Percentiles rank a stretch among this genome's conserved stretches.
Evolutionary conservation across 176 grass and related monocot genomes (phyloP).

Genomic region (Puccinellia tenuiflora): DNA sequence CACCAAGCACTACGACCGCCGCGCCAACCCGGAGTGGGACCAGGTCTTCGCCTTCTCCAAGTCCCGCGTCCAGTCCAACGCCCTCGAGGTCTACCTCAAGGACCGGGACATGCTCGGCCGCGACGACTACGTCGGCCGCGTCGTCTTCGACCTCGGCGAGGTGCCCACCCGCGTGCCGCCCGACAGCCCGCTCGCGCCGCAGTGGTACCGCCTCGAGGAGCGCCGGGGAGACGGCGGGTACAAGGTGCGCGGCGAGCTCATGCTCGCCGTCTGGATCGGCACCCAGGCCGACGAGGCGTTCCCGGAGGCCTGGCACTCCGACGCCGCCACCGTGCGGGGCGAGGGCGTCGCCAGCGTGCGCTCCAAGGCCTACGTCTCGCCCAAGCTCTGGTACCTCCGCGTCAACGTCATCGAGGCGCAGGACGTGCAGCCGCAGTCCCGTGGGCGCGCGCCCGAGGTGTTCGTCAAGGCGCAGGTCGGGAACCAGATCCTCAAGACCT

Average conservation of each 20-base stretch:
- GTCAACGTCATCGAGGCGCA: conserved; percentile 87
- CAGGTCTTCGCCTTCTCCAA: conserved; percentile 93
- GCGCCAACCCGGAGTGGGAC: conserved; percentile 78
- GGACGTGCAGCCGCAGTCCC: conserved; percentile 61
- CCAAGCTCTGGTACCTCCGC: conserved; percentile 93
- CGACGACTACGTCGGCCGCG: conserved; percentile 79
- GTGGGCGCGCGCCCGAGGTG: conserved; percentile 47
- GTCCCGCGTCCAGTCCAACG: conserved; percentile 69
- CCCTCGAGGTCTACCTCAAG: conserved; percentile 76
- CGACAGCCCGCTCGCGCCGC: conserved; percentile 77
- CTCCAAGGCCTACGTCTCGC: conserved; percentile 84
- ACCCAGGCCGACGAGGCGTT: conserved; percentile 92
- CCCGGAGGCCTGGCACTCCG: conserved; percentile 88
- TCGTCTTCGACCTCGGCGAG: conserved; percentile 70
- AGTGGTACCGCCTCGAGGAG: conserved; percentile 80
- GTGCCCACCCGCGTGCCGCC: conserved; percentile 67
- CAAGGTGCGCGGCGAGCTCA: conserved; percentile 75
- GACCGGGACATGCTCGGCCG: conserved; percentile 81
- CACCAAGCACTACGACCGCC: conserved; percentile 63
- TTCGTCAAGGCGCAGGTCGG: conserved; percentile 85
- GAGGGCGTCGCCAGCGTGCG: conserved; percentile 57
- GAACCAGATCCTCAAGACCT: conserved; percentile 75
- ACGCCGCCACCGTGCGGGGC: conserved; percentile 63
- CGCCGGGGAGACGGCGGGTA: conserved; percentile 25
- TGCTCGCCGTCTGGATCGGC: conserved; percentile 87